phyloP scores from a whole-genome alignment of 2,329 filamentous ascomycete species.

The Phialophora tarda region DNA sequence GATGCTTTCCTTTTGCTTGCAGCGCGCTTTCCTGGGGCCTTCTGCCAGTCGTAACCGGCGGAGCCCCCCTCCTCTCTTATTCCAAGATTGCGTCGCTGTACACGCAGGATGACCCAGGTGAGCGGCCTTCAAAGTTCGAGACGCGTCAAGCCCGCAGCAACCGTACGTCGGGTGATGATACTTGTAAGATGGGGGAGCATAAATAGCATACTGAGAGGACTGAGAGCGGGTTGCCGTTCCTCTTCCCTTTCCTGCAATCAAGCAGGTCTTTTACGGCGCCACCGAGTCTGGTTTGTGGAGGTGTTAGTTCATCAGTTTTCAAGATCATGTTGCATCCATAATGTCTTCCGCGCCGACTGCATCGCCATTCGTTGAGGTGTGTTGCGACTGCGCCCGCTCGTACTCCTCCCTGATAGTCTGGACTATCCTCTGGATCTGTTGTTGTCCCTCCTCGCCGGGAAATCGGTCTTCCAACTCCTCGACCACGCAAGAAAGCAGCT shows the following conservation, averaged over 20 bases:
- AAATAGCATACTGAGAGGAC: background rate
- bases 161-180: background rate
- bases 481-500: conserved; percentile 35
- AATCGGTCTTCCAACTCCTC: conserved; percentile 40
- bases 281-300: background rate
- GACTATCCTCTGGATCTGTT: conserved; percentile 35
- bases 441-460: conserved; percentile 36
- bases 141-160: background rate
- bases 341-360: background rate
- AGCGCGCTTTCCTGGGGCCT: background rate
- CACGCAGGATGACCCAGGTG: background rate
- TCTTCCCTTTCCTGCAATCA: background rate
- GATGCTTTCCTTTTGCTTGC: background rate
- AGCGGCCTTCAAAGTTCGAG: background rate
- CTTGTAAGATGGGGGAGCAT: background rate
- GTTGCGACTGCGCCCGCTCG: conserved; percentile 17
- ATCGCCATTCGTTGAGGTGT: conserved; percentile 13
- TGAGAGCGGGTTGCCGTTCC: background rate
- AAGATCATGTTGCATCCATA: background rate
- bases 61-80: background rate
- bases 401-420: conserved; percentile 27
- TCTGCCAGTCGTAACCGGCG: background rate
- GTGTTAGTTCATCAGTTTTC: background rate
- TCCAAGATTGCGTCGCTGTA: background rate
- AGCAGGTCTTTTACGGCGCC: background rate